Evolutionary conservation across 2,329 filamentous ascomycete species (phyloP).

Genomic region (Aspergillus sp.): DNA sequence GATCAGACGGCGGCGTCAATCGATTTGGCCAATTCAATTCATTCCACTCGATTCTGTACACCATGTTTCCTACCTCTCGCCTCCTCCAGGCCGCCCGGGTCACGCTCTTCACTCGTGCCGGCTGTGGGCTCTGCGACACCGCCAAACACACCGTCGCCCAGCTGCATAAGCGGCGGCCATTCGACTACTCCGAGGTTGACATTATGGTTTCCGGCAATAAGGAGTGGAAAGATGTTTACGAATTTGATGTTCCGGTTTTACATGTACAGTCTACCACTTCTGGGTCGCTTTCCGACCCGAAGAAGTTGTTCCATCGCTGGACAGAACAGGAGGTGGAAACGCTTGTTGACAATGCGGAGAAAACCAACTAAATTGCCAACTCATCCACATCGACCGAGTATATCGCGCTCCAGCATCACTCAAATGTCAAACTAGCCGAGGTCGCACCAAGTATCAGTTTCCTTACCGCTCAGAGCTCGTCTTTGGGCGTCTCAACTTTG

Average conservation of each 20-base stretch:
- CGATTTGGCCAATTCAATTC: background rate
- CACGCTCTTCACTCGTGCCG: constrained; percentile 61
- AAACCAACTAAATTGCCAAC: constrained; percentile 9
- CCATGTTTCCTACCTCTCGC: constrained; percentile 34
- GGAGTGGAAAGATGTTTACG: constrained; percentile 61
- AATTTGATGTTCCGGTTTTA: constrained; percentile 65
- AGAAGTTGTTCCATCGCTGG: constrained; percentile 65
- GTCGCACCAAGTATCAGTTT: background rate
- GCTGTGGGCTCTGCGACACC: constrained; percentile 62
- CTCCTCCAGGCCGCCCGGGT: constrained; percentile 43
- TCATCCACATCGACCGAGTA: background rate
- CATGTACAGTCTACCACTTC: constrained; percentile 55
- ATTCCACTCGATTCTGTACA: background rate
- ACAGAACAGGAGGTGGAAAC: constrained; percentile 57
- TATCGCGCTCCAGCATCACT: background rate
- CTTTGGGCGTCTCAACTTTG: background rate
- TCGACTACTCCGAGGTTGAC: constrained; percentile 60
- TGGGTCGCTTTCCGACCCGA: constrained; percentile 52
- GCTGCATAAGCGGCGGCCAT: constrained; percentile 53
- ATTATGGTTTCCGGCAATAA: constrained; percentile 56
- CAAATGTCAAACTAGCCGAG: background rate
- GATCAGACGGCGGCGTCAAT: no score
- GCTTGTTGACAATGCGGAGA: constrained; percentile 52
- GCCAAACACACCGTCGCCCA: constrained; percentile 58
- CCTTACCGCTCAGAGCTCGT: background rate